Conservation (phyloP, 345 rosid genomes). For the Gossypium rotundifolium region DNA sequence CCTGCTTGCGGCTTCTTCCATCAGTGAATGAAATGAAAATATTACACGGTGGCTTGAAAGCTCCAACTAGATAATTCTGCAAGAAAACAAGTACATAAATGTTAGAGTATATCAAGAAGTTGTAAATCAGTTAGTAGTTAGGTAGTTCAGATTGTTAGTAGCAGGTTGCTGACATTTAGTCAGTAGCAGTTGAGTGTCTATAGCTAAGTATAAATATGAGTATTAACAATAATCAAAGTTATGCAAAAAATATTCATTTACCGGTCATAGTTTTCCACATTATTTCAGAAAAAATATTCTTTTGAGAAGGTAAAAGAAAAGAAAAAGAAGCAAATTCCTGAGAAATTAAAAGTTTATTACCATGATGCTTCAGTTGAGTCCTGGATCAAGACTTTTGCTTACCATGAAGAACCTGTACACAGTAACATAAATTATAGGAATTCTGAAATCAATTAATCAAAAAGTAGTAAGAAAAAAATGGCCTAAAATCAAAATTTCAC, state of each 20-base stretch:
- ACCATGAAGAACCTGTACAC: conserved; percentile 15
- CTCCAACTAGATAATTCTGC: conserved; percentile 46
- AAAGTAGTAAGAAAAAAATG: background rate
- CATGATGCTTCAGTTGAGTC: conserved; percentile 15
- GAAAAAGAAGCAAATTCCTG: background rate
- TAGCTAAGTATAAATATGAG: too few relatives aligned
- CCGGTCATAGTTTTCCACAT: too few relatives aligned
- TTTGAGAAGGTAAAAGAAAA: background rate
- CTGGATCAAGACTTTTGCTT: background rate
- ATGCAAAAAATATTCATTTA: too few relatives aligned
- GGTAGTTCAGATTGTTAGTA: too few relatives aligned
- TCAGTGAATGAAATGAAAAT: conserved; percentile 37
- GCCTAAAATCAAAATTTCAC: background rate
- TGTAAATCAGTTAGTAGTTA: too few relatives aligned
- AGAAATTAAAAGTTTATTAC: conserved; percentile 14
- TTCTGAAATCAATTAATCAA: background rate
- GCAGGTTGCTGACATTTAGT: too few relatives aligned
- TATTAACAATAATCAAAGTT: too few relatives aligned
- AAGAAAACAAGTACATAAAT: background rate
- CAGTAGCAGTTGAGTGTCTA: too few relatives aligned
- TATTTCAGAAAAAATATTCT: background rate
- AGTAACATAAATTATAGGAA: background rate
- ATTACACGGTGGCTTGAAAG: conserved; percentile 49
- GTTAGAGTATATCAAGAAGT: too few relatives aligned
- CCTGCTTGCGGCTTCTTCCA: conserved; percentile 51